Percentiles rank a stretch among this genome's conserved stretches.
Evolutionary conservation across 371 early-diverging fungal species (phyloP).

Genomic region (Mucor velutinosus): DNA sequence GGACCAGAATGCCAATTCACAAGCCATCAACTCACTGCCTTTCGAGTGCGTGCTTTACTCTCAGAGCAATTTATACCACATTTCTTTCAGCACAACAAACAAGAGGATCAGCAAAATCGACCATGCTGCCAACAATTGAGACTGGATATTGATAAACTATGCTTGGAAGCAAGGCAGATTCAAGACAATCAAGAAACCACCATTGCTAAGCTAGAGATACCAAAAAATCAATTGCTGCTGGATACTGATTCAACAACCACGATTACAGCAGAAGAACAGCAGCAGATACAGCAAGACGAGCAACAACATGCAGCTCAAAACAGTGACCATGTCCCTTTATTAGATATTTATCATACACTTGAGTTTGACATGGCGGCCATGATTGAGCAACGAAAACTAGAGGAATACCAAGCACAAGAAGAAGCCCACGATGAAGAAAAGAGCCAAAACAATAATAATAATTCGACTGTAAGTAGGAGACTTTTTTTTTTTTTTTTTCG

Average conservation of each 20-base stretch:
- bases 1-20: neutral
- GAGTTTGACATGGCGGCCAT: constrained; percentile 75
- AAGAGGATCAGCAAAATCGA: constrained; percentile 17
- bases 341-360: constrained; percentile 74
- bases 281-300: constrained; percentile 7
- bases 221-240: neutral
- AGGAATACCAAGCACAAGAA: constrained; percentile 44
- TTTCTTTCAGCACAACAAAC: constrained; percentile 27
- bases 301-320: neutral
- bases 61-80: constrained; percentile 67
- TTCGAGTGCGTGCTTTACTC: constrained; percentile 69
- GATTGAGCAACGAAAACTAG: constrained; percentile 58
- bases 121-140: constrained; percentile 29
- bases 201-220: constrained; percentile 3
- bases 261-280: neutral
- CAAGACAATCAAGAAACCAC: constrained; percentile 1
- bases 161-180: constrained; percentile 2
- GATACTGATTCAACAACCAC: neutral
- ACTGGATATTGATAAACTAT: neutral
- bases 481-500: too few relatives aligned
- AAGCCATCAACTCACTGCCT: constrained; percentile 34
- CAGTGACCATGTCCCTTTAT: constrained; percentile 49
- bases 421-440: constrained; percentile 42
- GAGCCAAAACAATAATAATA: neutral
- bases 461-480: constrained; percentile 2